phyloP scores from a whole-genome alignment of 805 yeast genomes.

The Sugiyamaella boreocaroliniensis region DNA sequence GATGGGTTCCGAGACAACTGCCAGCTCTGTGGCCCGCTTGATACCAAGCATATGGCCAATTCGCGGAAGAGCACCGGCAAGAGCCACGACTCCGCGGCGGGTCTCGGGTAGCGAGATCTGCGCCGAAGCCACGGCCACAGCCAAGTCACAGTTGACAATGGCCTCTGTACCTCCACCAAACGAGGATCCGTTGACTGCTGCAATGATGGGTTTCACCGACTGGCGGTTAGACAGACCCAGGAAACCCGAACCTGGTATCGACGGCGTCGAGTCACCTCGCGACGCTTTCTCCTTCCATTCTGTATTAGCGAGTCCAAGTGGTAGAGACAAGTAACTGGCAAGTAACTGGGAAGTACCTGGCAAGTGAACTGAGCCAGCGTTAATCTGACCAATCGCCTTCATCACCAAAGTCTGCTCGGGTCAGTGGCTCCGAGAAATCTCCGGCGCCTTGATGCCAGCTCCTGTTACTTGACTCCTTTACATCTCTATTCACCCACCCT shows the following conservation, averaged over 20 bases:
- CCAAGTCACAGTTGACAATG: constrained; percentile 24
- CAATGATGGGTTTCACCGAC: constrained; percentile 23
- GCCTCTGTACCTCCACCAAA: constrained; percentile 28
- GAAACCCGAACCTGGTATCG: constrained; percentile 16
- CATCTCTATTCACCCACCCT: constrained; percentile 15
- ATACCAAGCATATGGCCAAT: constrained; percentile 19
- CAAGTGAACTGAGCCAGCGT: no score
- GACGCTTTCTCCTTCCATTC: constrained; percentile 5
- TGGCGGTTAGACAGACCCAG: constrained; percentile 24
- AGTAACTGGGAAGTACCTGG: no score
- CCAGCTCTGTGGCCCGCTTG: constrained; percentile 24
- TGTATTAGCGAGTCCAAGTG: background rate
- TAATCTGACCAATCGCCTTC: no score
- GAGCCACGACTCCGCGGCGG: constrained; percentile 23
- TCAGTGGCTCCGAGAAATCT: no score
- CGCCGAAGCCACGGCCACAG: constrained; percentile 21
- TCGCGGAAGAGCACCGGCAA: constrained; percentile 27
- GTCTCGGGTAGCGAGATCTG: constrained; percentile 23
- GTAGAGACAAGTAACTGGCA: no score
- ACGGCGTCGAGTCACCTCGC: background rate
- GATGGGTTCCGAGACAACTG: constrained; percentile 24
- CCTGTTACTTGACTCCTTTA: no score
- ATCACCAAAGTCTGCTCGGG: no score
- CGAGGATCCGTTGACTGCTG: constrained; percentile 24
- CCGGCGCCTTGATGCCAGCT: no score